phyloP scores from a whole-genome alignment of 2,329 filamentous ascomycete species.

The Paracoccidioides lutzii region DNA sequence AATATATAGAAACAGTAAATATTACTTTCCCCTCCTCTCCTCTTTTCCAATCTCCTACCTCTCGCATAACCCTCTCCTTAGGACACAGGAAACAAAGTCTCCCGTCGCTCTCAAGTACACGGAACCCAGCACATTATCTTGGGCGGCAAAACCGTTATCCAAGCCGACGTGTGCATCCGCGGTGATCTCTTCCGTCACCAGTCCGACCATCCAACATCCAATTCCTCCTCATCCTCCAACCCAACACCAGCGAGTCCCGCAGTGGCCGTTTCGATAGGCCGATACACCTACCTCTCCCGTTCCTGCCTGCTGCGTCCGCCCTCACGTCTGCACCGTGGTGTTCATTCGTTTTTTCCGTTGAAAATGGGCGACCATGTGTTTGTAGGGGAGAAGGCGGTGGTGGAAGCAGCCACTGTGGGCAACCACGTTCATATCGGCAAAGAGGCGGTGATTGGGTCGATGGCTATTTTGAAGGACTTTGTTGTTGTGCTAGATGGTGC shows the following conservation, averaged over 20 bases:
- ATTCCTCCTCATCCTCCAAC: slow-evolving; percentile 16
- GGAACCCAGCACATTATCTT: slow-evolving; percentile 97
- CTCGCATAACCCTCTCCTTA: slow-evolving; percentile 24
- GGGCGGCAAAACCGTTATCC: slow-evolving; percentile 88
- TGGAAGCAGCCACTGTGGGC: slow-evolving; percentile 73
- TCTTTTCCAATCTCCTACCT: not conserved
- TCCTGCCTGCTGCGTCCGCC: slow-evolving; percentile 72
- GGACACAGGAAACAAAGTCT: slow-evolving; percentile 98
- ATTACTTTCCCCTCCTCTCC: slow-evolving; percentile 12
- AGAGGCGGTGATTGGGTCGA: slow-evolving; percentile 65
- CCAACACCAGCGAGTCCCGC: slow-evolving; percentile 18
- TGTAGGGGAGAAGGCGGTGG: slow-evolving; percentile 58
- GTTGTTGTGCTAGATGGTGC: slow-evolving; percentile 75
- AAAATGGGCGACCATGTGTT: slow-evolving; percentile 93
- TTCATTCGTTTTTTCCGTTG: slow-evolving; percentile 56
- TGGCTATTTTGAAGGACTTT: slow-evolving; percentile 88
- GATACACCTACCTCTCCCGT: slow-evolving; percentile 78
- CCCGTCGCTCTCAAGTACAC: slow-evolving; percentile 77
- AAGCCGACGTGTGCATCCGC: slow-evolving; percentile 85
- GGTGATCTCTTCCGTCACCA: slow-evolving; percentile 63
- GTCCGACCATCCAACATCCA: slow-evolving; percentile 23
- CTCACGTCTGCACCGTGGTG: slow-evolving; percentile 64
- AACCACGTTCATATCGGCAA: slow-evolving; percentile 77
- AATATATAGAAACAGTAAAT: slow-evolving; percentile 88
- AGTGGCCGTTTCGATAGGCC: slow-evolving; percentile 66